Evolutionary conservation across 345 rosid species (phyloP).

Genomic region (Acer yangbiense): DNA sequence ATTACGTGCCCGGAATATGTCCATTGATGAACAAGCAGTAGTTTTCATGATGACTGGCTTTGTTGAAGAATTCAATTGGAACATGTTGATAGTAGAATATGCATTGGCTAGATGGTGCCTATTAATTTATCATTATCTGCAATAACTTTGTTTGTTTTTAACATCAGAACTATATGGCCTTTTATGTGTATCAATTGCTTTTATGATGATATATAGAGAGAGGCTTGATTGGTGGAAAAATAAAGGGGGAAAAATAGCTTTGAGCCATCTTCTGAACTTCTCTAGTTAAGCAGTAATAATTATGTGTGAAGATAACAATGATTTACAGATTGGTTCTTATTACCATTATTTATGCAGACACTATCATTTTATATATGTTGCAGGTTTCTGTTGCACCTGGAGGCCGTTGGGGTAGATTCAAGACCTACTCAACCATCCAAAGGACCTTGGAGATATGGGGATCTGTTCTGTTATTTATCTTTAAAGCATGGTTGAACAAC

Average conservation of each 20-base stretch:
- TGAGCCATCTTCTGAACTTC: background rate
- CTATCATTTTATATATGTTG: constrained; percentile 19
- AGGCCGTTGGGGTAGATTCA: constrained; percentile 96
- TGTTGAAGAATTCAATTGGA: background rate
- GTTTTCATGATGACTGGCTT: background rate
- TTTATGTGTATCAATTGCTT: background rate
- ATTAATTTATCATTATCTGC: background rate
- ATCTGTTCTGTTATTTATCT: constrained; percentile 65
- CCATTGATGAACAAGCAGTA: background rate
- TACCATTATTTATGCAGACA: background rate
- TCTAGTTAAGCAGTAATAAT: background rate
- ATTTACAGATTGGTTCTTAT: background rate
- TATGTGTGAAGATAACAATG: background rate
- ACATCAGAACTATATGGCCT: background rate
- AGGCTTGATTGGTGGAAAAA: background rate
- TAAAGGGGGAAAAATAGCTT: background rate
- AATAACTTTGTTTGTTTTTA: background rate
- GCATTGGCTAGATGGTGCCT: background rate
- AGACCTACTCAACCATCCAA: constrained; percentile 90
- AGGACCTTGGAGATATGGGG: constrained; percentile 99
- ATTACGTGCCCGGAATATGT: background rate
- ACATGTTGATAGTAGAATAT: background rate
- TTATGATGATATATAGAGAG: background rate
- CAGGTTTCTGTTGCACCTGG: constrained; percentile 98
- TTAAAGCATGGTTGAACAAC: constrained; percentile 81